Conservation (phyloP, 805 yeast species). For the Cyberlindnera subsufficiens region DNA sequence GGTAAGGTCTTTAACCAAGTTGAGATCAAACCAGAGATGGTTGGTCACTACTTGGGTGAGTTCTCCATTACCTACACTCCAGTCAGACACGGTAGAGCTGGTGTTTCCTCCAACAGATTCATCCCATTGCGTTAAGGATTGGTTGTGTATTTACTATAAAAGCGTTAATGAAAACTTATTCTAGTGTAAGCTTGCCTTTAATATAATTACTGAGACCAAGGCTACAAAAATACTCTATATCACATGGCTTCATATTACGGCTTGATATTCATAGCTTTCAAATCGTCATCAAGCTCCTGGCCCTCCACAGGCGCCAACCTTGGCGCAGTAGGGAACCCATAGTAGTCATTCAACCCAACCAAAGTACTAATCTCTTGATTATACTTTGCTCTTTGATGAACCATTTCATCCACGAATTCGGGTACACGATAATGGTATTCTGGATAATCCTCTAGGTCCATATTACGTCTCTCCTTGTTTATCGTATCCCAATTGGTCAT, state of each 20-base stretch:
- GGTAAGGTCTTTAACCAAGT: slow-evolving; percentile 99
- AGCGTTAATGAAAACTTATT: slow-evolving; percentile 12
- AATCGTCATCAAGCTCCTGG: slow-evolving; percentile 71
- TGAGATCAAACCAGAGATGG: slow-evolving; percentile 99
- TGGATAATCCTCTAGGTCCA: slow-evolving; percentile 54
- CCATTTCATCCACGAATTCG: slow-evolving; percentile 39
- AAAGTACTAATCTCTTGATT: slow-evolving; percentile 67
- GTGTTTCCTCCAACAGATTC: slow-evolving; percentile 67
- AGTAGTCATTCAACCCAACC: slow-evolving; percentile 58
- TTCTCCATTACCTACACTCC: slow-evolving; percentile 99
- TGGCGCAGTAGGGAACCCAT: slow-evolving; percentile 83
- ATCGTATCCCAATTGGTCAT: slow-evolving; percentile 90
- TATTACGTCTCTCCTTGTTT: slow-evolving; percentile 77
- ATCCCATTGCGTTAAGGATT: slow-evolving; percentile 55
- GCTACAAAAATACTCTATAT: too few relatives aligned
- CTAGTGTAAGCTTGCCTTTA: background rate
- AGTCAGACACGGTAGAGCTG: slow-evolving; percentile 99
- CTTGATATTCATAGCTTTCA: slow-evolving; percentile 44
- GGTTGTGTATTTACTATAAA: slow-evolving; percentile 18
- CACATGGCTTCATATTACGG: slow-evolving; percentile 1
- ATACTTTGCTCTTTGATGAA: slow-evolving; percentile 60
- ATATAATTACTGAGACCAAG: too few relatives aligned
- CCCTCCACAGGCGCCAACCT: slow-evolving; percentile 55
- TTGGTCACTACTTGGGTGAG: slow-evolving; percentile 99
- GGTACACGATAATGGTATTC: slow-evolving; percentile 37